These are phyloP conservation scores for Globisporangium cederbergense DNA, from an alignment of 352 stramenopile species.

Conservation along the genomic window DNA sequence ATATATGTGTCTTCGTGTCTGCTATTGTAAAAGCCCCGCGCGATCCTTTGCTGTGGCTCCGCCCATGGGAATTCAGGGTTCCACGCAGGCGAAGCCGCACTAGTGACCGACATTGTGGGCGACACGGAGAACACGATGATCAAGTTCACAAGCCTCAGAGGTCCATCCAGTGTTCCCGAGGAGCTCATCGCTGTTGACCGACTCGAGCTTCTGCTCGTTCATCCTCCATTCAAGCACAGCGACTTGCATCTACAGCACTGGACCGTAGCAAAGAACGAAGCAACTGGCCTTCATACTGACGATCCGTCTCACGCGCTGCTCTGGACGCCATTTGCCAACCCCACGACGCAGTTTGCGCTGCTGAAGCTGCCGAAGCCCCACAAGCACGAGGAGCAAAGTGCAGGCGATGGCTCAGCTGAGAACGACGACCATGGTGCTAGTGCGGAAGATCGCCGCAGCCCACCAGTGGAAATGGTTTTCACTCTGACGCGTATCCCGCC, in stretches of 20 bases:
- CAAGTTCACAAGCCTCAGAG: conserved; percentile 38
- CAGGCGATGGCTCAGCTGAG: conserved; percentile 24
- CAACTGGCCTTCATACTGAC: background rate
- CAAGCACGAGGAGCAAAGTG: conserved; percentile 9
- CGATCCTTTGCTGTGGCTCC: conserved; percentile 34
- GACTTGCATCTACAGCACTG: conserved; percentile 27
- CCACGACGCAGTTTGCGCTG: conserved; percentile 38
- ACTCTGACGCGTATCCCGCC: conserved; percentile 35
- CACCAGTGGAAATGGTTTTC: conserved; percentile 25
- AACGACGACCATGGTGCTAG: background rate
- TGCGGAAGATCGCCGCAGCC: background rate
- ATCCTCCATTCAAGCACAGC: conserved; percentile 27
- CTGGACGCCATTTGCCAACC: conserved; percentile 34
- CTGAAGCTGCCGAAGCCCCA: conserved; percentile 18
- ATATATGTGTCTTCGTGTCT: background rate
- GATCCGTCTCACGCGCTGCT: conserved; percentile 1
- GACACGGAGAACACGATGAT: conserved; percentile 47
- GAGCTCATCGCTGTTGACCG: conserved; percentile 25
- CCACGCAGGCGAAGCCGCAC: conserved; percentile 32
- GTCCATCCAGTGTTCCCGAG: conserved; percentile 38
- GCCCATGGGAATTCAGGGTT: conserved; percentile 6
- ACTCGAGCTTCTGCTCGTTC: conserved; percentile 37
- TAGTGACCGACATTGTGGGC: conserved; percentile 44
- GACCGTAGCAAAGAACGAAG: conserved; percentile 19
- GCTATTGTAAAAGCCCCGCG: conserved; percentile 26